Evolutionary conservation across 2,329 filamentous ascomycete genomes (phyloP).

Genomic region (Talaromyces albobiverticillius): DNA sequence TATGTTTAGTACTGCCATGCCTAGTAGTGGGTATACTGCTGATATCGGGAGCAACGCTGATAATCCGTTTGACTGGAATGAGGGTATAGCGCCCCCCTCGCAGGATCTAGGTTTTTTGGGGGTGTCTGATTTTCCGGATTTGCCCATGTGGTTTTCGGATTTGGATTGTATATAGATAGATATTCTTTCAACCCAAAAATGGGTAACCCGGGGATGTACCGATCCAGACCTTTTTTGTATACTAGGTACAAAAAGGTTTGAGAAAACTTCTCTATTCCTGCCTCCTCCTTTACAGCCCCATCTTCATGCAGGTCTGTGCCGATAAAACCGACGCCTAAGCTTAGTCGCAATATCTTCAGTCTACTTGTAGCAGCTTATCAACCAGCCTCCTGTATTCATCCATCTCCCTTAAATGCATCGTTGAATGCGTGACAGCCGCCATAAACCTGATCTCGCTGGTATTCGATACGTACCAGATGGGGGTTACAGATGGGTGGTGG

Average conservation of each 20-base stretch:
- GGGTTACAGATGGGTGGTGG: conserved; percentile 34
- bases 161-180: too few species aligned
- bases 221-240: too few species aligned
- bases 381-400: conserved; percentile 22
- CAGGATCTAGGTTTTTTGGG: conserved; percentile 15
- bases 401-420: conserved; percentile 28
- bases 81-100: not conserved
- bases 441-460: conserved; percentile 30
- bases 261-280: conserved; percentile 31
- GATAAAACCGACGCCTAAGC: conserved; percentile 12
- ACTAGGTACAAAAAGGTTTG: too few species aligned
- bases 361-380: too few species aligned
- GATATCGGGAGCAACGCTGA: not conserved
- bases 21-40: not conserved
- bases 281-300: conserved; percentile 32
- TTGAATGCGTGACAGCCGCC: conserved; percentile 28
- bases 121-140: conserved; percentile 11
- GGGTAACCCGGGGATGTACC: too few species aligned
- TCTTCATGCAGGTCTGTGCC: conserved; percentile 32
- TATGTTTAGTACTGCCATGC: too few species aligned
- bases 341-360: not conserved
- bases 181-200: too few species aligned
- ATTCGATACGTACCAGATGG: conserved; percentile 26
- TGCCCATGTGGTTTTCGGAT: conserved; percentile 6
- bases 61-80: not conserved